A percentile compares a stretch with the other conserved stretches of the same genome.
phyloP scores from a whole-genome alignment of 2,329 filamentous ascomycete species.

The Bipolaris cookei region DNA sequence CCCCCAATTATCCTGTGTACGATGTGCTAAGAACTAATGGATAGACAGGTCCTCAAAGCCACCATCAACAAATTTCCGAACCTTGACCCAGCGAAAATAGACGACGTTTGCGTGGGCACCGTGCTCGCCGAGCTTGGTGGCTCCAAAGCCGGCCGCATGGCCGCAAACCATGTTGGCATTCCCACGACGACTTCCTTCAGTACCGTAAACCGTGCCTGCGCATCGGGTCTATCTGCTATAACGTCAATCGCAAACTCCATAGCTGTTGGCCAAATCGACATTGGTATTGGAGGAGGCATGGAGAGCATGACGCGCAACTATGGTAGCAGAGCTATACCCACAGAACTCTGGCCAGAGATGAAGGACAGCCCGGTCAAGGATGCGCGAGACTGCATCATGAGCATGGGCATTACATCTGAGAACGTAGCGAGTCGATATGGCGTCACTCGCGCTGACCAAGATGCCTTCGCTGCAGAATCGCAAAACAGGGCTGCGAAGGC shows the following conservation, averaged over 20 bases:
- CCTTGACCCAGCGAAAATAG: constrained; percentile 70
- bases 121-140: constrained; percentile 91
- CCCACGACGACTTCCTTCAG: constrained; percentile 75
- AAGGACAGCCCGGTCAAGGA: constrained; percentile 69
- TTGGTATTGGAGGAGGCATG: constrained; percentile 86
- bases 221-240: constrained; percentile 77
- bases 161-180: constrained; percentile 82
- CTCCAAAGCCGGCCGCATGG: constrained; percentile 89
- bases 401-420: constrained; percentile 89
- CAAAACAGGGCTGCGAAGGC: constrained; percentile 77
- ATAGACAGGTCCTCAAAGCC: constrained; percentile 61
- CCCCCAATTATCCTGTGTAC: constrained; percentile 46
- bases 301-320: constrained; percentile 97
- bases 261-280: constrained; percentile 71
- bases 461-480: constrained; percentile 77
- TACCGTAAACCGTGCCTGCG: constrained; percentile 88
- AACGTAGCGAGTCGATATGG: constrained; percentile 83
- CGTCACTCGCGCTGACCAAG: constrained; percentile 77
- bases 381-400: constrained; percentile 87
- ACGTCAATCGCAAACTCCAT: constrained; percentile 77
- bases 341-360: constrained; percentile 77
- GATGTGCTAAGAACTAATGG: constrained; percentile 24
- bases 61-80: constrained; percentile 75
- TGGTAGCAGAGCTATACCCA: constrained; percentile 81
- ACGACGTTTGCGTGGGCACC: constrained; percentile 86